Evolutionary conservation across 495 filamentous ascomycete species (phyloP).

Genomic region (Pseudotulostoma volvatum): DNA sequence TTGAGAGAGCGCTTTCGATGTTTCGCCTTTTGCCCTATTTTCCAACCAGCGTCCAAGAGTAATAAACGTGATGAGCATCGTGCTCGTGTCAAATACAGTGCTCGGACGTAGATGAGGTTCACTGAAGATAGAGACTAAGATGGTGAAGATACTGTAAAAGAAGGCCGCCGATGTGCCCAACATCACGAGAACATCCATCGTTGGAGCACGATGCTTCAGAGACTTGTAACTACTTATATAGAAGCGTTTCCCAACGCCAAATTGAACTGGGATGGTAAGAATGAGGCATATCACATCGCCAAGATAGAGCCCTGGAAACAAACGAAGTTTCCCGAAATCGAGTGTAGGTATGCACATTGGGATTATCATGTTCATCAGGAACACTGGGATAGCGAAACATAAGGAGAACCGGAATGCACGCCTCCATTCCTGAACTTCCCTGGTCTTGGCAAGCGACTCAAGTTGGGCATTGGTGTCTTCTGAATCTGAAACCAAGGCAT

Average conservation of each 20-base stretch:
- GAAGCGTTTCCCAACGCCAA: slow-evolving; percentile 87
- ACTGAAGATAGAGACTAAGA: slow-evolving; percentile 60
- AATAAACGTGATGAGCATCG: slow-evolving; percentile 97
- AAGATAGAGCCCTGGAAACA: slow-evolving; percentile 64
- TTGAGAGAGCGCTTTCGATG: slow-evolving; percentile 81
- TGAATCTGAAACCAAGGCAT: slow-evolving; percentile 74
- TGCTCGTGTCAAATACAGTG: slow-evolving; percentile 93
- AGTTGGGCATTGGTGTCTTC: slow-evolving; percentile 96
- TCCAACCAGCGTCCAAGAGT: slow-evolving; percentile 83
- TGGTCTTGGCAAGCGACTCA: slow-evolving; percentile 88
- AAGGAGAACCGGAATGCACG: slow-evolving; percentile 57
- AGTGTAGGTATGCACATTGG: slow-evolving; percentile 59
- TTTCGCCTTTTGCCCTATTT: slow-evolving; percentile 92
- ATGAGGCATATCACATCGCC: slow-evolving; percentile 70
- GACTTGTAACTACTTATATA: slow-evolving; percentile 85
- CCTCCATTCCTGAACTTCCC: slow-evolving; percentile 87
- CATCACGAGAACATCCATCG: slow-evolving; percentile 95
- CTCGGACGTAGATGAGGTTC: slow-evolving; percentile 58
- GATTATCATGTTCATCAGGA: slow-evolving; percentile 80
- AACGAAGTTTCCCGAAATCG: slow-evolving; percentile 51
- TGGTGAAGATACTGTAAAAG: slow-evolving; percentile 85
- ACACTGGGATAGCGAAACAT: slow-evolving; percentile 77
- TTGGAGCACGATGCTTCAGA: slow-evolving; percentile 72
- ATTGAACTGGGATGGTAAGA: slow-evolving; percentile 86
- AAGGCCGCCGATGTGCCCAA: slow-evolving; percentile 93